Evolutionary conservation across 768 basidiomycete genomes (phyloP), one percentile per base, ranked within the genome.

Genomic region (Kwoniella dendrophila): DNA sequence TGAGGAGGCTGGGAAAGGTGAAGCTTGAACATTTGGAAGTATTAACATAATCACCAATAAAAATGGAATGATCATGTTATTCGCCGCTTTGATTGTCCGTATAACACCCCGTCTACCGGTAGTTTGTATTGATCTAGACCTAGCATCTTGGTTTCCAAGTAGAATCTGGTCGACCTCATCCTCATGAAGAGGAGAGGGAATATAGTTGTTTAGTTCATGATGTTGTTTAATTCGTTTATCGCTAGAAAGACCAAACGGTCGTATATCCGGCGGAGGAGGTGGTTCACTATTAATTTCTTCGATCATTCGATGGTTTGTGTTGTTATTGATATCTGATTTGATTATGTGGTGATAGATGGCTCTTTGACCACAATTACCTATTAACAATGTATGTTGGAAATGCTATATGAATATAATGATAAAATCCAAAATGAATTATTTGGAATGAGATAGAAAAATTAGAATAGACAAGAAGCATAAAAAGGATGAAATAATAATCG

Each of bases 241-340:
- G 14, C 16, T 40, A 44, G 12, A 27, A 68, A 55, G 64, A 63
- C 69, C 52, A 29, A 38, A 71, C 33, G 69, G 69, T 71, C 70
- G 70, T 71, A 71, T 71, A 68, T 64, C 67, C 4, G 67, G 67
- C 30, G 70, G 70, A 43, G 61, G 63, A 20, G 69, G 69, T 33
- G 61, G 61, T 49, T 67, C 69, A n/a, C 56, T 43, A 29, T 38
- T 34, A 14, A 24, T 51, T 58, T 68, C 67, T 64, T 68, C 70
- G 58, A 56, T 45, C 67, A 71, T 71, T 22, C 49, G 49, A 51
- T 51, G n/a, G n/a, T n/a, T 8, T 51, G 49, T 4, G 47, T 29
- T 2, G 24, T 30, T 8, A 24, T 29, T n/a, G 12, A 8, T 18
- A 38, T 8, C 18, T 18, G 8, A 38, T 18, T 38, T 38, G 8